A percentile compares a stretch with the other conserved stretches of the same genome.
phyloP scores from a whole-genome alignment of 345 rosid genomes.

The Microcos paniculata region DNA sequence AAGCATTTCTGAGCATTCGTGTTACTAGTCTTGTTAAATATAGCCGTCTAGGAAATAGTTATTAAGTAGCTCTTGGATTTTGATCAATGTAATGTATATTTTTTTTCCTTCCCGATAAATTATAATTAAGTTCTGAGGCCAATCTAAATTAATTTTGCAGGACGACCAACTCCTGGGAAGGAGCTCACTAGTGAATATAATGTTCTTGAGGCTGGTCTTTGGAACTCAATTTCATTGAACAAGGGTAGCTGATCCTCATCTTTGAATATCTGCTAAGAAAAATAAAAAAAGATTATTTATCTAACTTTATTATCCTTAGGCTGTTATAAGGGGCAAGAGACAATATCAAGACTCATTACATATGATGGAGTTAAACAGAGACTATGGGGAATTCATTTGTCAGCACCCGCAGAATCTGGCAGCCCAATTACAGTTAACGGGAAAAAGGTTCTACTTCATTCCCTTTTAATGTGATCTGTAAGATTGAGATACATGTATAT shows the following conservation, averaged over 20 bases:
- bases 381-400: conserved; percentile 68
- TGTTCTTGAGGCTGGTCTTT: conserved; percentile 86
- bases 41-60: not conserved
- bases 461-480: not conserved
- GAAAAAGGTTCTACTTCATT: conserved; percentile 48
- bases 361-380: conserved; percentile 86
- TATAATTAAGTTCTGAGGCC: not conserved
- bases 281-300: conserved; percentile 6
- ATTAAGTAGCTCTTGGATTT: not conserved
- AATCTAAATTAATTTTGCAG: conserved; percentile 39
- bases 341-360: conserved; percentile 77
- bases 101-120: not conserved
- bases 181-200: conserved; percentile 85
- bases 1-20: not conserved
- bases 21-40: not conserved
- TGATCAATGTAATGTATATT: not conserved
- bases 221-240: conserved; percentile 80
- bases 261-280: conserved; percentile 2
- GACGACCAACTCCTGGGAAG: conserved; percentile 84
- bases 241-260: conserved; percentile 54
- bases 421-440: conserved; percentile 60
- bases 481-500: not conserved
- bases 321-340: conserved; percentile 96
- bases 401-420: conserved; percentile 77
- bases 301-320: conserved; percentile 38